Percentiles rank a stretch among this genome's conserved stretches.
phyloP scores from a whole-genome alignment of 176 grass and related monocot genomes.

The Cenchrus fungigraminus region DNA sequence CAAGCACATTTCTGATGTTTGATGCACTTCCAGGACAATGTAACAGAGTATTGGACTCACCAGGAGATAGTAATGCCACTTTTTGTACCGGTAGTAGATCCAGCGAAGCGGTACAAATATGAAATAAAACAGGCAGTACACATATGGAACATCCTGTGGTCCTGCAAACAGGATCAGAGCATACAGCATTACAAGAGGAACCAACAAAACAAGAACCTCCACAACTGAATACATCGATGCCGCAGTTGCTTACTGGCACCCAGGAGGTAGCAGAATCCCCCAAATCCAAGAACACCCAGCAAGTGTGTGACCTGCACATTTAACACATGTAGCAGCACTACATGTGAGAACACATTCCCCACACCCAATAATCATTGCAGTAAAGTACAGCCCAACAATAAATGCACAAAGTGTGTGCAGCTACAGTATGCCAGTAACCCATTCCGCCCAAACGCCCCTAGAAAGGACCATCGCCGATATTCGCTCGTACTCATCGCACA shows the following conservation, averaged over 20 bases:
- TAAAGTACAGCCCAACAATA: slow-evolving; percentile 21
- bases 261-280: slow-evolving; percentile 95
- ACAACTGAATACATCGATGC: slow-evolving; percentile 29
- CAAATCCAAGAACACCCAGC: slow-evolving; percentile 94
- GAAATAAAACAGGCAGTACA: slow-evolving; percentile 94
- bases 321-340: slow-evolving; percentile 21
- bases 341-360: slow-evolving; percentile 32
- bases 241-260: slow-evolving; percentile 81
- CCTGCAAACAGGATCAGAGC: slow-evolving; percentile 48
- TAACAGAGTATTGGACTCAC: slow-evolving; percentile 41
- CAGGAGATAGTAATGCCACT: slow-evolving; percentile 98
- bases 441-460: background rate
- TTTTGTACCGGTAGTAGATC: slow-evolving; percentile 99
- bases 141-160: slow-evolving; percentile 90
- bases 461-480: background rate
- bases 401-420: slow-evolving; percentile 14
- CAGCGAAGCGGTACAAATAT: slow-evolving; percentile 91
- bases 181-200: slow-evolving; percentile 14
- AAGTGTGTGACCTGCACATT: slow-evolving; percentile 90
- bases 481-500: background rate
- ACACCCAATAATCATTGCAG: slow-evolving; percentile 3
- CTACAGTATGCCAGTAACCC: background rate
- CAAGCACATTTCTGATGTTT: background rate
- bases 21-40: background rate
- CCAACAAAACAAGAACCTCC: slow-evolving; percentile 11